Evolutionary conservation across 352 stramenopile species (phyloP).

Genomic region (Phytophthora ramorum): DNA sequence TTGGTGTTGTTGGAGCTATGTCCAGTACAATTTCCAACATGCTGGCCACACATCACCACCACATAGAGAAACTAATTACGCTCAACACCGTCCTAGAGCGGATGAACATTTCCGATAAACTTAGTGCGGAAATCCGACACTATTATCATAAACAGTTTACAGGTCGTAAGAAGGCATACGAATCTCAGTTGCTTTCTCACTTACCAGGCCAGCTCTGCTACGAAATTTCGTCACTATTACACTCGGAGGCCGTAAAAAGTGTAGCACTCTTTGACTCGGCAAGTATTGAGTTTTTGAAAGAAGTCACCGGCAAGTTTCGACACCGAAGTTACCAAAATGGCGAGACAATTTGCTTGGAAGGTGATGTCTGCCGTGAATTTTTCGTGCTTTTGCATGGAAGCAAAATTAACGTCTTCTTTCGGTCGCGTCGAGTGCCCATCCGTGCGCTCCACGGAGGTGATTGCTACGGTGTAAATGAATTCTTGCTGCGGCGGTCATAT

Average conservation of each 20-base stretch:
- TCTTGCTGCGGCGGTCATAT: constrained; percentile 62
- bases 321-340: constrained; percentile 65
- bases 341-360: constrained; percentile 62
- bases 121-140: constrained; percentile 39
- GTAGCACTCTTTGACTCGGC: constrained; percentile 66
- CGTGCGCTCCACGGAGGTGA: constrained; percentile 54
- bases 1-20: constrained; percentile 75
- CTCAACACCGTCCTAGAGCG: constrained; percentile 64
- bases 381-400: constrained; percentile 63
- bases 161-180: constrained; percentile 65
- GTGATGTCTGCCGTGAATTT: constrained; percentile 67
- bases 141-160: constrained; percentile 81
- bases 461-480: constrained; percentile 66
- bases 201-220: constrained; percentile 70
- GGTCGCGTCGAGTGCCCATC: constrained; percentile 24
- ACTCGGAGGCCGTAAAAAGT: constrained; percentile 63
- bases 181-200: constrained; percentile 60
- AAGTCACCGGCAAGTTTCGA: constrained; percentile 74
- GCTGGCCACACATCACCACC: constrained; percentile 55
- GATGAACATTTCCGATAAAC: constrained; percentile 52
- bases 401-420: constrained; percentile 64
- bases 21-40: constrained; percentile 77
- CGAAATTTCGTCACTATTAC: constrained; percentile 68
- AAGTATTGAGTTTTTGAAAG: constrained; percentile 51
- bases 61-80: constrained; percentile 68